Base-by-base conservation (phyloP, 192 early-diverging fungal species). In the Backusella morwellensis region DNA sequence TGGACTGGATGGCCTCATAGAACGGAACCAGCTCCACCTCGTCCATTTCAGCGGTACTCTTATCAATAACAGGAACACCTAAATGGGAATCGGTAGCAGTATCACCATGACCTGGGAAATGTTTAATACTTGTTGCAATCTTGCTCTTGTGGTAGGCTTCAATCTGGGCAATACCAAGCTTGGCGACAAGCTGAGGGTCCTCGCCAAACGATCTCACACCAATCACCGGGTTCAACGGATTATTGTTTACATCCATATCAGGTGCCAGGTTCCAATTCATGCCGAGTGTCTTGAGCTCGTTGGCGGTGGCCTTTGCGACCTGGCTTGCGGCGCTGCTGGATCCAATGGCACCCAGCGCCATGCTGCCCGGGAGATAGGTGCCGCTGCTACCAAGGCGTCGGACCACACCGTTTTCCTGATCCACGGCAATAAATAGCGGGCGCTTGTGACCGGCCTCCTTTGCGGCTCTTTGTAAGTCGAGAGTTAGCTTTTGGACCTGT, bases 391-490 rank as follows among this genome's bases (percentile, higher is more conserved):
- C 79, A 40, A 84, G 72, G 21, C 82, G 79, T n/a, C 79, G 79
- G 8, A 84, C 82, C 9, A 84, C 82, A 35, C 82, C 82, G 23
- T 84, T 84, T 69, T 84, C 82, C 66, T 84, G 82, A 54, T 84
- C 82, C 17, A 78, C 77, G 1, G 79, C 78, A 29, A 84, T 84
- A 4, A 84, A 63, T 15, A 84, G 40, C 4, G 82, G 82, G 12
- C 78, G 76, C 12, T 23, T 59, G 32, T 84, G 82, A 11, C 79
- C 79, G 6, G 82, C 76, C 40, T 78, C 70, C 26, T 73, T 75
- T 12, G 82, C 82, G 4, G 77, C 77, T 40, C 71, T 68, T 59
- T 84, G 82, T 3, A 84, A 59, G 11, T 52, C 34, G 19, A 42
- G 26, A 4, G 76, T 80, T 35, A 84, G 17, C 19, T 66, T 70